Conservation (phyloP, 331 rosid genomes). For the Rhamnella rubrinervis region DNA sequence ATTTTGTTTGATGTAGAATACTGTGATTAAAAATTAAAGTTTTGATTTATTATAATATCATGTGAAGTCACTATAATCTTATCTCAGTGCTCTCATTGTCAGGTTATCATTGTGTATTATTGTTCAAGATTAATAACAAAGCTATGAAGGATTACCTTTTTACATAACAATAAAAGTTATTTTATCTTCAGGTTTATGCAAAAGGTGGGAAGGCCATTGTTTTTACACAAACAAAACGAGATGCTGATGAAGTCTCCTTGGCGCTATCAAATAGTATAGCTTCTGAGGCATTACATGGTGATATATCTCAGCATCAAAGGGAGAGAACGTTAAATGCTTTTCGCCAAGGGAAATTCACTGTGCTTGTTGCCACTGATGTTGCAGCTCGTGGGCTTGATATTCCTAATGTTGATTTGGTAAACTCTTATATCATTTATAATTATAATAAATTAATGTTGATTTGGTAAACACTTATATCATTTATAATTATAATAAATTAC, state of each 20-base stretch:
- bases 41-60: background rate
- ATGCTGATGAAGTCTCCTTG: slow-evolving; percentile 97
- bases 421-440: slow-evolving; percentile 25
- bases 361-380: slow-evolving; percentile 97
- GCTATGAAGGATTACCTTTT: slow-evolving; percentile 5
- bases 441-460: slow-evolving; percentile 54
- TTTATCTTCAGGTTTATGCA: slow-evolving; percentile 75
- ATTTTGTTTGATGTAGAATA: slow-evolving; percentile 18
- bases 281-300: slow-evolving; percentile 98
- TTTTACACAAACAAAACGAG: slow-evolving; percentile 92
- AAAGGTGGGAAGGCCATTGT: slow-evolving; percentile 99
- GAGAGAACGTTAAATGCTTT: slow-evolving; percentile 96
- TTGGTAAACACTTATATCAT: slow-evolving; percentile 52
- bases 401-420: slow-evolving; percentile 96
- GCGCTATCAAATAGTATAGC: slow-evolving; percentile 75
- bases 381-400: slow-evolving; percentile 99
- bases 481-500: slow-evolving; percentile 7
- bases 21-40: background rate
- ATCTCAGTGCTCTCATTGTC: background rate
- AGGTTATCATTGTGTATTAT: background rate
- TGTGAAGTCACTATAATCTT: background rate
- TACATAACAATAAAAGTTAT: slow-evolving; percentile 15
- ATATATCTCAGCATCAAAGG: slow-evolving; percentile 97
- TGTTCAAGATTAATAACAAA: background rate
- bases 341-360: slow-evolving; percentile 97